phyloP scores from a whole-genome alignment of 164 flowering plant genomes.

The Vitis rotundifolia region DNA sequence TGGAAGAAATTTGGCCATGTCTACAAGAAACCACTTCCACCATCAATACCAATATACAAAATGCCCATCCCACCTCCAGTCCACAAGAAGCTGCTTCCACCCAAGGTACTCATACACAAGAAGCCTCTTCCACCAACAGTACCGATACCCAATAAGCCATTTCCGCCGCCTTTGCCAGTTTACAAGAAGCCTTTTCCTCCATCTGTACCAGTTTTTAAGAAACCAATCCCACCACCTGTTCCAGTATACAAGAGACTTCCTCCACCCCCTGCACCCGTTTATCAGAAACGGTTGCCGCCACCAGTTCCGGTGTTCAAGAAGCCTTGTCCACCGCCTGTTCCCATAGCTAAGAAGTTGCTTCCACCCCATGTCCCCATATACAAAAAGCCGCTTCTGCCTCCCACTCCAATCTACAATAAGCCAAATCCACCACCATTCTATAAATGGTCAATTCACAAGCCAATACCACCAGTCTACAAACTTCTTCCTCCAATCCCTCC shows the following conservation, averaged over 20 bases:
- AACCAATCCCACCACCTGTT: neutral
- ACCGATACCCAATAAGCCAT: neutral
- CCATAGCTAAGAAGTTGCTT: slow-evolving; percentile 4
- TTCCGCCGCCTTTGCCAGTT: neutral
- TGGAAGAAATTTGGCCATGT: neutral
- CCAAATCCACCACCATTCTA: slow-evolving; percentile 10
- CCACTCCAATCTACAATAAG: neutral
- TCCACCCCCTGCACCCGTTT: slow-evolving; percentile 4
- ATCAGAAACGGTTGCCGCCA: neutral
- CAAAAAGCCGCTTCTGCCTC: neutral
- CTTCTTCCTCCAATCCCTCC: slow-evolving; percentile 20
- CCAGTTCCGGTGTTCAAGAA: slow-evolving; percentile 1
- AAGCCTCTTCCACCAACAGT: slow-evolving; percentile 22
- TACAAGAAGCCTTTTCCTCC: slow-evolving; percentile 2
- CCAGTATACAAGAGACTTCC: neutral
- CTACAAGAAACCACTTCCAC: slow-evolving; percentile 13
- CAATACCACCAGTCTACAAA: slow-evolving; percentile 6
- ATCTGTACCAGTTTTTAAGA: neutral
- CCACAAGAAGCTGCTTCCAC: slow-evolving; percentile 26
- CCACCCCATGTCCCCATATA: slow-evolving; percentile 22
- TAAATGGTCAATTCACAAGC: no score
- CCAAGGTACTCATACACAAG: slow-evolving; percentile 20
- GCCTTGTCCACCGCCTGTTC: slow-evolving; percentile 10
- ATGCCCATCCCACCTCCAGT: slow-evolving; percentile 22
- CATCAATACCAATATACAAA: slow-evolving; percentile 3